phyloP scores from a whole-genome alignment of 2,329 filamentous ascomycete genomes.

The Arthroderma uncinatum region DNA sequence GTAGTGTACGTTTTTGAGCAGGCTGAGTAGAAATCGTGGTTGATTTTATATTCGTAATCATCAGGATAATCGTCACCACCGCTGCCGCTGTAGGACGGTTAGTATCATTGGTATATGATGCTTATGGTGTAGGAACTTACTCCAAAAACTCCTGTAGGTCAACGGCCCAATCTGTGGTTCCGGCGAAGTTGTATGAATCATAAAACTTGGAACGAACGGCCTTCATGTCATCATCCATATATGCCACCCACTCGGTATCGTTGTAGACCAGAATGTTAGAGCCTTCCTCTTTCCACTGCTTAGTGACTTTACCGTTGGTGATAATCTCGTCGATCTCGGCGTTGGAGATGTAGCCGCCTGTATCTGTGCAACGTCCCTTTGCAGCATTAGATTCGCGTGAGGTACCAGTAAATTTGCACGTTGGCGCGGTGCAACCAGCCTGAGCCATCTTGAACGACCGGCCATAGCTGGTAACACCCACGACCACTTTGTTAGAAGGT shows the following conservation, averaged over 20 bases:
- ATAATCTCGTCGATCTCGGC: conserved; percentile 27
- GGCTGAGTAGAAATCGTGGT: not conserved
- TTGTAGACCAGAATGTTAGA: not conserved
- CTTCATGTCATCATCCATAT: conserved; percentile 15
- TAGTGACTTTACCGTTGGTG: not conserved
- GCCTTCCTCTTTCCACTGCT: not conserved
- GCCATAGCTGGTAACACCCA: conserved; percentile 29
- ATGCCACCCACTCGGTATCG: conserved; percentile 8
- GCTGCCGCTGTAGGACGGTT: not conserved
- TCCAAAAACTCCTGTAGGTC: conserved; percentile 16
- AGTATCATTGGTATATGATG: too few species aligned
- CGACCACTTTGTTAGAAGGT: conserved; percentile 22
- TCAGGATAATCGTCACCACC: not conserved
- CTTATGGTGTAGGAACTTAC: not conserved
- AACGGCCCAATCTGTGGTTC: conserved; percentile 22
- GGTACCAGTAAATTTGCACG: conserved; percentile 18
- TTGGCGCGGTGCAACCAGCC: conserved; percentile 18
- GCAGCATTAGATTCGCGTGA: conserved; percentile 17
- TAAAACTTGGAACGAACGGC: conserved; percentile 4
- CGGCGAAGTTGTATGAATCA: conserved; percentile 17
- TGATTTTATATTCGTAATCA: not conserved
- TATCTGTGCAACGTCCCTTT: conserved; percentile 24
- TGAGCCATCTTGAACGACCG: conserved; percentile 27
- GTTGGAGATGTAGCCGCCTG: conserved; percentile 27
- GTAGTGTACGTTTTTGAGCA: not conserved